Evolutionary conservation across 805 yeast species (phyloP), one percentile per base, ranked within the genome.

Genomic region (Dipodascopsis uninucleata): DNA sequence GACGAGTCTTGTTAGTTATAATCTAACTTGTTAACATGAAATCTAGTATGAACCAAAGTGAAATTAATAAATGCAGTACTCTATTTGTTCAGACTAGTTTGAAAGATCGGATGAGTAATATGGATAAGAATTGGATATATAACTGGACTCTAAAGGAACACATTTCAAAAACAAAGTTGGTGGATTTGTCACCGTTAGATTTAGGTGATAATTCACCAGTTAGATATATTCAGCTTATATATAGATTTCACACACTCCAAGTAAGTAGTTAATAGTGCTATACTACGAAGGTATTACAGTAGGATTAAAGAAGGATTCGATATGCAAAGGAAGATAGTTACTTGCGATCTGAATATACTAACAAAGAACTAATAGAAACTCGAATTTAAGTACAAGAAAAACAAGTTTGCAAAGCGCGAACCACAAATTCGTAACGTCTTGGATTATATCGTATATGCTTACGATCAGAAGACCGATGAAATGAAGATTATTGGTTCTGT

Each of bases 401-500:
- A 49, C 24, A 18, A 20, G 18, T 38, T 35, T 4, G 46, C 45
- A 4, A 41, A 44, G 10, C 31, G 28, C 17, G 35, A 47, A 25
- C 21, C 28, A 4, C 45, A 49, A 18, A 32, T 31, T 34, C 31
- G 23, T 17, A 34, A 39, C 17, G 41, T 47, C 14, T 32, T 48
- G 5, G 55, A 50, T 28, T 47, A 50, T 34, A 25, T 49, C 3
- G 55, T 47, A 26, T 47, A 43, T 26, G 14, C 39, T 8, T 18
- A 35, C 4, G 38, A 47, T 21, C 20, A 36, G 29, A 41, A 43
- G 16, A 22, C 48, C 14, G 43, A 36, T 3, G 46, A 47, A 17
- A 36, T 47, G 39, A 26, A 36, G 17, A 35, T 48, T 1, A 34
- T 45, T 6, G 55, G 55, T 22, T 43, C 52, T 4, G 49, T 50